A percentile compares a stretch with the other conserved stretches of the same genome.
phyloP scores from a whole-genome alignment of 371 early-diverging fungal species.

The Syncephalastrum contaminatum region DNA sequence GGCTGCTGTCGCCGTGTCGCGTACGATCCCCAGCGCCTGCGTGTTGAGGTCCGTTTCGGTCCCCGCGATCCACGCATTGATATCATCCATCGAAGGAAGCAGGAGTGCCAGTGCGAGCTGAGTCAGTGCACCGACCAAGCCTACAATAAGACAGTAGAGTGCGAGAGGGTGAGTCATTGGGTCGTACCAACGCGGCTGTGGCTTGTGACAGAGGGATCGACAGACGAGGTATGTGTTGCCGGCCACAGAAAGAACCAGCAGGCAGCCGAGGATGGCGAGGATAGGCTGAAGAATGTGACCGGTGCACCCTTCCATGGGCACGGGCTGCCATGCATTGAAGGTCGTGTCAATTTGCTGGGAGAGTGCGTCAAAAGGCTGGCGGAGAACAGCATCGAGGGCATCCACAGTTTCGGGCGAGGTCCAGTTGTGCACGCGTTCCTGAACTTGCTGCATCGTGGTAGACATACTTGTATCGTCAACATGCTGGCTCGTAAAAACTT shows the following conservation, averaged over 20 bases:
- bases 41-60: constrained; percentile 27
- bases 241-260: too few species aligned
- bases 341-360: constrained; percentile 21
- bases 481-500: background rate
- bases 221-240: too few species aligned
- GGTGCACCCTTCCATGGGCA: too few species aligned
- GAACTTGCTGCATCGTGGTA: constrained; percentile 14
- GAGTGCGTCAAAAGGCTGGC: constrained; percentile 24
- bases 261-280: too few species aligned
- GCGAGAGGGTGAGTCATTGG: constrained; percentile 20
- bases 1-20: constrained; percentile 19
- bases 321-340: background rate
- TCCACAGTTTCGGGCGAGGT: constrained; percentile 15
- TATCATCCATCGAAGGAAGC: background rate
- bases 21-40: constrained; percentile 23
- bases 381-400: constrained; percentile 14
- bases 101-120: background rate
- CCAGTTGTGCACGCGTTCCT: constrained; percentile 27
- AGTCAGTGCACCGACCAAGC: constrained; percentile 19
- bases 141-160: constrained; percentile 27
- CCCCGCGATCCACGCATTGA: constrained; percentile 29
- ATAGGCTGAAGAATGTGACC: too few species aligned
- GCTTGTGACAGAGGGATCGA: too few species aligned
- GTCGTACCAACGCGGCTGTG: too few species aligned
- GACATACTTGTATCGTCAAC: background rate